Evolutionary conservation across 768 basidiomycete genomes (phyloP).

Genomic region (Albatrellus ellisii): DNA sequence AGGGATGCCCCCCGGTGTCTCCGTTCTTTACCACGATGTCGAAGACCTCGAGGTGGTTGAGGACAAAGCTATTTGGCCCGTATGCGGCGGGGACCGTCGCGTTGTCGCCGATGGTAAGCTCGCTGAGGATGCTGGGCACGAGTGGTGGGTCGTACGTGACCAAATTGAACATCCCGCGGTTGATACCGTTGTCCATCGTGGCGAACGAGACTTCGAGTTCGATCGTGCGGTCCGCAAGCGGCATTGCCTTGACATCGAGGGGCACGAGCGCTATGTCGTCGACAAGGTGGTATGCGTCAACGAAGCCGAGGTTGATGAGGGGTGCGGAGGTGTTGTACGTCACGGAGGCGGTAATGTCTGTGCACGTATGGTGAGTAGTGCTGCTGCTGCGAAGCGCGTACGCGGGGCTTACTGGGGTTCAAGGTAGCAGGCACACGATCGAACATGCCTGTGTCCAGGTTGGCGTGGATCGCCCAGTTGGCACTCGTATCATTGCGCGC

Average conservation of each 20-base stretch:
- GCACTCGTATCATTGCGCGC: conserved; percentile 69
- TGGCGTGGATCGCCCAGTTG: conserved; percentile 86
- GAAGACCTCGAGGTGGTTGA: conserved; percentile 64
- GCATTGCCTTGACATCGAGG: conserved; percentile 34
- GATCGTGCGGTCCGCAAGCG: conserved; percentile 39
- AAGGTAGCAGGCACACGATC: conserved; percentile 63
- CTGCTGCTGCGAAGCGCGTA: not conserved
- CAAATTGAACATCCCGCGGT: conserved; percentile 65
- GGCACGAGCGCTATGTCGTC: conserved; percentile 65
- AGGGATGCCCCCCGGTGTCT: conserved; percentile 72
- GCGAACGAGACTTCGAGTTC: conserved; percentile 67
- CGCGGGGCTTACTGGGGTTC: conserved; percentile 46
- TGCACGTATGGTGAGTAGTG: not conserved
- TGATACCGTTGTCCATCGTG: conserved; percentile 78
- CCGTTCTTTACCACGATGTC: conserved; percentile 66
- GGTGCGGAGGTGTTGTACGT: conserved; percentile 49
- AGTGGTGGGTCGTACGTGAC: conserved; percentile 56
- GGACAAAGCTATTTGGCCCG: conserved; percentile 64
- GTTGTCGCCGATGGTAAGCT: conserved; percentile 61
- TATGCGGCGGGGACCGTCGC: conserved; percentile 60
- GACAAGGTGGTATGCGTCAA: conserved; percentile 46
- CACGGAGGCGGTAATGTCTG: conserved; percentile 77
- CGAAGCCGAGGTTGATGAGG: conserved; percentile 36
- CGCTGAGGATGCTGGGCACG: conserved; percentile 69
- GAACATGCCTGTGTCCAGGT: conserved; percentile 88